Base-by-base conservation (phyloP, 78 protist genomes). In the Dictyostelium citrinum region DNA sequence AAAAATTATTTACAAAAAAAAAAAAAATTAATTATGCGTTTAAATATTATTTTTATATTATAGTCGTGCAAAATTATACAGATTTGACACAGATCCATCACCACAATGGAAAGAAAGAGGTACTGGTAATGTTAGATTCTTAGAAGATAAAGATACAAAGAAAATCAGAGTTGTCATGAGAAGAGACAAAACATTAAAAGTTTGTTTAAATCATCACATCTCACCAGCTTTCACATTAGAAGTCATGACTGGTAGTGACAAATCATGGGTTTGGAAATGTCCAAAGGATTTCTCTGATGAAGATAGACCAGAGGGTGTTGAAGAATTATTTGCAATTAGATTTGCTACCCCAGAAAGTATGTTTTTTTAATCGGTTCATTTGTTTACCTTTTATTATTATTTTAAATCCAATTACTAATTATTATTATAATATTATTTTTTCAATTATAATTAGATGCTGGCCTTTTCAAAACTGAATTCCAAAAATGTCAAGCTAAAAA, bases 81-180 rank as follows among this genome's bases (percentile, higher is more conserved):
- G 99, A 17, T 94, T 82, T 70, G 97, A 88, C 24, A 43, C 51
- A 22, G 83, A 35, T 24, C 55, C 41, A 43, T 75, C 88, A 49
- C 80, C 74, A 67, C 85, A 93, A 81, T 98, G 99, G 99, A 98
- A 98, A 78, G 99, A 98, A 82, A 71, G 99, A 24, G 99, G 99
- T 55, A 76, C 85, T 49, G 99, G 99, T 41, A 95, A 83, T 3
- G 82, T 97, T 70, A 97, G 96, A 81, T 58, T 98, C 71, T 81
- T 98, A 29, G n/a, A 98, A 83, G 90, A 98, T 90, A 90, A 93
- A 83, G 90, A 61, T 27, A 82, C 93, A 10, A 29, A 33, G 9
- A 97, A 68, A 74, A 67, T 98, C 51, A 91, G 99, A 29, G 41
- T 98, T n/a, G 95, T 97, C 27, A 98, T 98, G 99, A 90, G 99